Conservation (phyloP, 257 asterid species). For the Solanum paucissectum region DNA sequence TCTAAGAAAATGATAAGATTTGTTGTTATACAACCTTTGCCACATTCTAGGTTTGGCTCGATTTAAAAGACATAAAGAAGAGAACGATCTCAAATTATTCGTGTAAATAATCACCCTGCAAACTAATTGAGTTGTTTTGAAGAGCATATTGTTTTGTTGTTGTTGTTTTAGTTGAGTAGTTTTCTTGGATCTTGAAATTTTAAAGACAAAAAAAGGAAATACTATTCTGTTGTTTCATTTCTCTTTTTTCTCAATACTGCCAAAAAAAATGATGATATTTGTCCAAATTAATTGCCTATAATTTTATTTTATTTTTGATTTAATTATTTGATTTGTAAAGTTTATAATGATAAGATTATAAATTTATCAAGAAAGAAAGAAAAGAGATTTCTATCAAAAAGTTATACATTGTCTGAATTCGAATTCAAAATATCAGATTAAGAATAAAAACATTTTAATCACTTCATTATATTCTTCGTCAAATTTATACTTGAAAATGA, state of each 20-base stretch:
- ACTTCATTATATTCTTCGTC: not conserved
- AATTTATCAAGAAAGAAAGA: not conserved
- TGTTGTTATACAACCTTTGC: not conserved
- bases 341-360: not conserved
- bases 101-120: fast-evolving
- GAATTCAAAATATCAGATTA: not conserved
- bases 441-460: not conserved
- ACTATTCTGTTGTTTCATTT: not conserved
- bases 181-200: not conserved
- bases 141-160: not conserved
- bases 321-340: not conserved
- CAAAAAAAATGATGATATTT: not conserved
- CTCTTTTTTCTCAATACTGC: not conserved
- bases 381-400: not conserved
- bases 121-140: fast-evolving
- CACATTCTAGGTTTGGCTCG: not conserved
- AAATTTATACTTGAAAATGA: not conserved
- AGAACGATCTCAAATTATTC: too few relatives aligned
- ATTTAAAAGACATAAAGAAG: too few relatives aligned
- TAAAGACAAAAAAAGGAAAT: not conserved
- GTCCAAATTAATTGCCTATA: not conserved
- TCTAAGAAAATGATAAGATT: too few relatives aligned
- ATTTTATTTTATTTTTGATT: not conserved
- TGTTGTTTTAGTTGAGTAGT: not conserved
- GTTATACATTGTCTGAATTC: fast-evolving